Evolutionary conservation across 164 flowering plant species (phyloP), one percentile per base, ranked within the genome.

Genomic region (Houttuynia cordata): DNA sequence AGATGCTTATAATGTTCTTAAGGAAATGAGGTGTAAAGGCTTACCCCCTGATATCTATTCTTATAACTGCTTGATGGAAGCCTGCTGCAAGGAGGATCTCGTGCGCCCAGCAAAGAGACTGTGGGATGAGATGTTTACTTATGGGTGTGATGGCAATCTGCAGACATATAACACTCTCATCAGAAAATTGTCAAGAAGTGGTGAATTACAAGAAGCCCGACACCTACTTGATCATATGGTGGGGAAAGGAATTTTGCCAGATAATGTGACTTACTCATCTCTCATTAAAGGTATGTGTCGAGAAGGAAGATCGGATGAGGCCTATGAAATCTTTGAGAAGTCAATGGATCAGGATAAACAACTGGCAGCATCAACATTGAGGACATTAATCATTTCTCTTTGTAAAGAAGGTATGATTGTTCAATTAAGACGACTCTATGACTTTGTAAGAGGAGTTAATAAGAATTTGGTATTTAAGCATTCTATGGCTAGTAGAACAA

Each of bases 121-220:
- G 60, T 93, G 97, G 97, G 97, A 93, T 73, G 96, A 93, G 75
- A 93, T 93, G 99, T 87, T 93, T 78, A 76, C 83, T 18, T 73
- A 55, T 75, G 95, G 95, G 10, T 83, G 81, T 62, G 30, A 59
- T 57, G 90, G 83, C 37, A 80, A 88, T 69, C 66, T 81, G 66
- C 79, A 75, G 67, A 86, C 95, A 21, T 88, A 86, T 70, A 80
- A 71, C 63, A 80, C 76, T 45, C 88, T 93, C 22, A 86, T 93
- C 25, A 39, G 54, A 37, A 93, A 90, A 70, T 73, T 88, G 9
- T 82, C 85, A 15, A 85, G 82, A 64, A 60, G 63, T 10, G 85
- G 87, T 60, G 77, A 83, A 66, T 68, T 76, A 42, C 85, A 86
- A 51, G 94, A 78, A 42, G 92, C 95, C 60, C 67, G 58, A 65